Evolutionary conservation across 805 yeast genomes (phyloP).

Genomic region (Kodamaea laetipori): DNA sequence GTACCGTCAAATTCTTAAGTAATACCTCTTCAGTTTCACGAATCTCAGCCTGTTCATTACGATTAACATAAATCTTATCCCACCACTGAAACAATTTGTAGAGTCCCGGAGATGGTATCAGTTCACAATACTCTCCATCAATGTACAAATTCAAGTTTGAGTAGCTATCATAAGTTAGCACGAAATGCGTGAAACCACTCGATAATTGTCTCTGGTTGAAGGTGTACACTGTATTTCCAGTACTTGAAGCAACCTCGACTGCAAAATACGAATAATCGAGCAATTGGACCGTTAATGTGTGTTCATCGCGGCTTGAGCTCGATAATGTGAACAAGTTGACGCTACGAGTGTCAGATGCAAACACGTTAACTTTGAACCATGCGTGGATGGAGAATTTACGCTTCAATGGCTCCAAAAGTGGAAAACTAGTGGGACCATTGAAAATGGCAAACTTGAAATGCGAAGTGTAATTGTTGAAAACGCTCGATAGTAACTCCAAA

Average conservation of each 20-base stretch:
- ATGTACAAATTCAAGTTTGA: conserved; percentile 47
- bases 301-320: conserved; percentile 25
- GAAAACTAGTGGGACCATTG: conserved; percentile 24
- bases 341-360: conserved; percentile 13
- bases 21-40: conserved; percentile 28
- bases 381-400: conserved; percentile 38
- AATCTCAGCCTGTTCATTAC: conserved; percentile 16
- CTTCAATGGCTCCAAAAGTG: conserved; percentile 20
- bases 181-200: conserved; percentile 32
- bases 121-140: conserved; percentile 52
- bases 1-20: conserved; percentile 40
- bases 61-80: conserved; percentile 43
- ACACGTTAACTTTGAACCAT: conserved; percentile 42
- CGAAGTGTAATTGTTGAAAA: conserved; percentile 23
- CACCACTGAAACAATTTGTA: conserved; percentile 30
- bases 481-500: conserved; percentile 14
- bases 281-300: conserved; percentile 31
- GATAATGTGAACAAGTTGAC: conserved; percentile 30
- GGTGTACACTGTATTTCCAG: conserved; percentile 27
- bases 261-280: conserved; percentile 32
- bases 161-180: conserved; percentile 39
- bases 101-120: conserved; percentile 40
- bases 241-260: conserved; percentile 24
- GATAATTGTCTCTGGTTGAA: conserved; percentile 34
- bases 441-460: conserved; percentile 35